Conservation (phyloP, 345 rosid genomes). For the Conringia planisiliqua region DNA sequence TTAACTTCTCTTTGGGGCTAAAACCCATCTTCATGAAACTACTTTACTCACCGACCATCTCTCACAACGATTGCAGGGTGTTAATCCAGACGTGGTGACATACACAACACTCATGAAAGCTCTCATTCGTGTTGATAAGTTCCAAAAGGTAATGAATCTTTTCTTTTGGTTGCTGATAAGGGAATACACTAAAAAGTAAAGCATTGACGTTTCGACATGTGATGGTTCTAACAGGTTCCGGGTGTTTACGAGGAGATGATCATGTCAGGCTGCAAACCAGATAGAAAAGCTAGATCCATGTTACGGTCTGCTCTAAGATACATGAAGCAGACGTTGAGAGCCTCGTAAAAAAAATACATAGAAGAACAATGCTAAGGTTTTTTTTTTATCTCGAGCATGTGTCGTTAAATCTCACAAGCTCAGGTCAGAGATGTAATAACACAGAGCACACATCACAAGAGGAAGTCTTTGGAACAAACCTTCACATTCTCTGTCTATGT, state of each 20-base stretch:
- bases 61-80: constrained; percentile 48
- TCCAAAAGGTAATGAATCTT: constrained; percentile 51
- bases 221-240: constrained; percentile 63
- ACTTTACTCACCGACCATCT: constrained; percentile 21
- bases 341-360: constrained; percentile 19
- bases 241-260: constrained; percentile 91
- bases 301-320: constrained; percentile 88
- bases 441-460: constrained; percentile 4
- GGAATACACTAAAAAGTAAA: not conserved
- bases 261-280: constrained; percentile 80
- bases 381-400: constrained; percentile 1
- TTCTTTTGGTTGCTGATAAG: not conserved
- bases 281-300: constrained; percentile 93
- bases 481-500: constrained; percentile 19
- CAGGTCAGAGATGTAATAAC: not conserved
- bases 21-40: constrained; percentile 7
- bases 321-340: constrained; percentile 68
- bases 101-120: constrained; percentile 95
- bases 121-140: constrained; percentile 85
- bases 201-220: constrained; percentile 7
- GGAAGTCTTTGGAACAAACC: constrained; percentile 9
- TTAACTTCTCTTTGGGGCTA: constrained; percentile 1
- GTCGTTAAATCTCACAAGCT: not conserved
- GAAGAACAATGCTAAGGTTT: constrained; percentile 1
- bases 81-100: constrained; percentile 92